A percentile compares a stretch with the other conserved stretches of the same genome.
Conservation (phyloP, 148 eudicot species). For the Drosera capensis region DNA sequence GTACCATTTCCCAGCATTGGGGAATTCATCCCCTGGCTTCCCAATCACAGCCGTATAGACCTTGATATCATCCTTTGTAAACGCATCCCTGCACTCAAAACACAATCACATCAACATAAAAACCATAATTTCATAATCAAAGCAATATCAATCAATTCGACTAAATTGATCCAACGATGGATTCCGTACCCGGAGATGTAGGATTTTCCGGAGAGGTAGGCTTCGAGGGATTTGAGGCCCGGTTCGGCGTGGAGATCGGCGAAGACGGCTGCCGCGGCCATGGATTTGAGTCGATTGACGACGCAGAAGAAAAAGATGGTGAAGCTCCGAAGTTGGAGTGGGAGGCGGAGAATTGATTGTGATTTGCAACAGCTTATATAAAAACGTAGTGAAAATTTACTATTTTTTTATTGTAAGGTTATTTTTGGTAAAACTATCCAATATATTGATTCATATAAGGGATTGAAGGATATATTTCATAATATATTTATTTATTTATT, state of each 20-base stretch:
- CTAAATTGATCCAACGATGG: background rate
- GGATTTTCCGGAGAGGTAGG: constrained; percentile 47
- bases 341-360: too few species aligned
- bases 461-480: too few species aligned
- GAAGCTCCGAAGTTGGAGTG: background rate
- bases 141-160: constrained; percentile 2
- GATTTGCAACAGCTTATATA: too few species aligned
- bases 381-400: too few species aligned
- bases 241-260: constrained; percentile 68
- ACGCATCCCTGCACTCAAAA: constrained; percentile 15
- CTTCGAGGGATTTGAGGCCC: constrained; percentile 62
- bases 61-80: constrained; percentile 48
- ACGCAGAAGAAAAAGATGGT: background rate
- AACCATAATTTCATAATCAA: background rate
- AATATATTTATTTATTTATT: too few species aligned
- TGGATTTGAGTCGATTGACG: background rate
- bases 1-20: constrained; percentile 62
- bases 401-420: too few species aligned
- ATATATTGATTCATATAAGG: too few species aligned
- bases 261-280: constrained; percentile 49
- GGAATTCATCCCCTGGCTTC: constrained; percentile 28
- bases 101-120: background rate
- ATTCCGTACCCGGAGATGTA: constrained; percentile 52
- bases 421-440: too few species aligned
- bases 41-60: constrained; percentile 33